Conservation (phyloP, 106 monocot species). For the Platanthera zijinensis region DNA sequence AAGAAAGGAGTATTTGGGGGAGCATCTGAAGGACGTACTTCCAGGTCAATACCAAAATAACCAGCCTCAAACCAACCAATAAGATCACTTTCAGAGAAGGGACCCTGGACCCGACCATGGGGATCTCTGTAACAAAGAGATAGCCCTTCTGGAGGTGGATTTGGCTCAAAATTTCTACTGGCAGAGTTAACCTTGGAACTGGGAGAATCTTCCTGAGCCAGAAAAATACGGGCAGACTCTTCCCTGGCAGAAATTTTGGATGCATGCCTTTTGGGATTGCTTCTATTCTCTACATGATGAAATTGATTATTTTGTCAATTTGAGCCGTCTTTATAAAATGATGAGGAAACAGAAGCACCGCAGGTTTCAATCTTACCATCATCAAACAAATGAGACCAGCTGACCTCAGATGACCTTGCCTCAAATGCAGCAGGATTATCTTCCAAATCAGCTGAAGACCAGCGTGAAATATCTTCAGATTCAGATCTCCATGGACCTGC, state of each 20-base stretch:
- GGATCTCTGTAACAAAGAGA: constrained; percentile 86
- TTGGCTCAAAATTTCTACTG: constrained; percentile 28
- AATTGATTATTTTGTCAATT: constrained; percentile 17
- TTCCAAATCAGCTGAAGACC: constrained; percentile 21
- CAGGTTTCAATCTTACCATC: constrained; percentile 21
- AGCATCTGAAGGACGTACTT: constrained; percentile 55
- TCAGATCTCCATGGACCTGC: constrained; percentile 35
- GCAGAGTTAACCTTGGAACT: constrained; percentile 17
- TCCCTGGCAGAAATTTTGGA: constrained; percentile 25
- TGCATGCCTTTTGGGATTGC: constrained; percentile 25
- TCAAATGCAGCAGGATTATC: constrained; percentile 19
- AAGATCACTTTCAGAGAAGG: constrained; percentile 84
- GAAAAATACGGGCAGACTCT: constrained; percentile 7
- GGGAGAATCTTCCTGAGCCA: constrained; percentile 15
- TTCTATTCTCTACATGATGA: constrained; percentile 18
- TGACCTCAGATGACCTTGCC: constrained; percentile 13
- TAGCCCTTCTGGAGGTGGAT: constrained; percentile 64
- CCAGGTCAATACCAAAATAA: constrained; percentile 96
- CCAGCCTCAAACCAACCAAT: constrained; percentile 95
- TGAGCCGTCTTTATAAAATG: constrained; percentile 18
- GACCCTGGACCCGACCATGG: constrained; percentile 88
- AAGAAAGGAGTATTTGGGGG: constrained; percentile 62
- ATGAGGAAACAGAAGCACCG: constrained; percentile 10
- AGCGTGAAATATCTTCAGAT: constrained; percentile 21
- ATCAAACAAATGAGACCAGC: constrained; percentile 15